A percentile compares a stretch with the other conserved stretches of the same genome.
phyloP scores from a whole-genome alignment of 306 rosid species.

The Echinosophora koreensis region DNA sequence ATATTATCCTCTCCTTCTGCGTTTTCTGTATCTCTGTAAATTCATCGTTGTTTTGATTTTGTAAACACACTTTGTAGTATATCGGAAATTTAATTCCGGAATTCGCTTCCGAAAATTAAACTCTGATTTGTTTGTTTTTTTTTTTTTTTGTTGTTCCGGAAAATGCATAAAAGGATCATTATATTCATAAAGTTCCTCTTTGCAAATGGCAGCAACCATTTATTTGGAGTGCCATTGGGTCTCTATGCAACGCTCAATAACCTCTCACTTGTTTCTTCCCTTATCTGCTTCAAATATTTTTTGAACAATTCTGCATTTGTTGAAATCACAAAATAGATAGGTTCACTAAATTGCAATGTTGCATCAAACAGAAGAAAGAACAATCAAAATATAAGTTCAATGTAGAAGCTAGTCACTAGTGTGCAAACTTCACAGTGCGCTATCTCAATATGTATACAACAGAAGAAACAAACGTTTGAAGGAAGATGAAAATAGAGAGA shows the following conservation, averaged over 20 bases:
- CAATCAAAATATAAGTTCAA: conserved; percentile 4
- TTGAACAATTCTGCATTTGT: conserved; percentile 82
- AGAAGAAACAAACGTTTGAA: no score
- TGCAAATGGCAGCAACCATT: conserved; percentile 99
- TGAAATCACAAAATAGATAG: not conserved
- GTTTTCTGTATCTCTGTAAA: no score
- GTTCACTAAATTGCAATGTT: no score
- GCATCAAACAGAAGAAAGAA: not conserved
- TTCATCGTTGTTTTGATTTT: no score
- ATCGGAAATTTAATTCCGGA: no score
- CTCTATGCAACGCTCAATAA: conserved; percentile 94
- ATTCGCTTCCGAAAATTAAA: no score
- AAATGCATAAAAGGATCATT: conserved; percentile 59
- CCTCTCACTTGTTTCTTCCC: conserved; percentile 99
- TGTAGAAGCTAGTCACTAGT: conserved; percentile 13
- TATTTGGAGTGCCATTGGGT: conserved; percentile 94
- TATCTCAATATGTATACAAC: conserved; percentile 18
- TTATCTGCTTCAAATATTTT: conserved; percentile 91
- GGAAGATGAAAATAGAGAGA: no score
- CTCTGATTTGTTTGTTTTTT: no score
- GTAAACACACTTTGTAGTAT: no score
- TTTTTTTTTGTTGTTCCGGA: no score
- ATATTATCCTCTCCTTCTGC: no score
- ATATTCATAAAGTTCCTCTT: conserved; percentile 96
- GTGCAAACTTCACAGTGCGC: not conserved